Conservation (phyloP, 208 protist genomes). For the Trypanosoma boissoni region DNA sequence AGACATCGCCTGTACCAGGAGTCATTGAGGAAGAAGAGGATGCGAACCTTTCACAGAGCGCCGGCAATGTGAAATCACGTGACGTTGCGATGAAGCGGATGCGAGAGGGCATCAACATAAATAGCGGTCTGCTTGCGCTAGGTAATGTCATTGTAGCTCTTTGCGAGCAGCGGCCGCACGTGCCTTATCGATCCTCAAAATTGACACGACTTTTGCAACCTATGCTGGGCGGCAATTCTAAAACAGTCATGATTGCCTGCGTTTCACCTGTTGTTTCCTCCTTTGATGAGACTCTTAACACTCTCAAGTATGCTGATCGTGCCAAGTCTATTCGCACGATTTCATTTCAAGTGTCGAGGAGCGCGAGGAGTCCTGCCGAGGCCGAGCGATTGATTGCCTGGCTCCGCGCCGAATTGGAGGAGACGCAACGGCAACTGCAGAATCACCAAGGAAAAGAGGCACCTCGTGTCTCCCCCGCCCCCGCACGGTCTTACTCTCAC, state of each 20-base stretch:
- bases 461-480: neutral
- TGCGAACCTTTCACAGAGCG: neutral
- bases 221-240: constrained; percentile 89
- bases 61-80: neutral
- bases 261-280: constrained; percentile 84
- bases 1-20: no score
- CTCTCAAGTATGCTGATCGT: constrained; percentile 95
- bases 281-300: constrained; percentile 95
- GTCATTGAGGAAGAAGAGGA: neutral
- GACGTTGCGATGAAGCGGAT: constrained; percentile 38
- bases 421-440: constrained; percentile 37
- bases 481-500: neutral
- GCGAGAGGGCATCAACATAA: constrained; percentile 94
- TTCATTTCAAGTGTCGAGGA: constrained; percentile 52
- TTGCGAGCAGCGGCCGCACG: constrained; percentile 74
- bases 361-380: constrained; percentile 26
- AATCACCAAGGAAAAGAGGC: neutral
- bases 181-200: constrained; percentile 95
- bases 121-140: constrained; percentile 89
- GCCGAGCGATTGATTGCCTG: constrained; percentile 55
- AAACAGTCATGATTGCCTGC: constrained; percentile 94
- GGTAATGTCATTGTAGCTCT: constrained; percentile 94
- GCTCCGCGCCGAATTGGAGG: constrained; percentile 65
- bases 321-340: constrained; percentile 92
- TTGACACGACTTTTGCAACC: constrained; percentile 94